Conservation (phyloP, 129 eudicot species). For the Daucus carota region DH1_v3.0 NC_030385.2:3480001-3480500, state of each 20-base stretch:
- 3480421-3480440: conserved; percentile 49
- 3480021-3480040: conserved; percentile 11
- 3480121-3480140: conserved; percentile 50
- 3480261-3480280: conserved; percentile 24
- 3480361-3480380: conserved; percentile 83
- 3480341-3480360: conserved; percentile 27
- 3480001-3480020: conserved; percentile 7
- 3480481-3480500: conserved; percentile 52
- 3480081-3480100: conserved; percentile 21
- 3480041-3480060: conserved; percentile 15
- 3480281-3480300: conserved; percentile 60
- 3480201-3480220: conserved; percentile 16
- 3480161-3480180: conserved; percentile 24
- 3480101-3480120: conserved; percentile 13
- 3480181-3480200: conserved; percentile 33
- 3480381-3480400: conserved; percentile 62
- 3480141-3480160: conserved; percentile 22
- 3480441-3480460: conserved; percentile 75
- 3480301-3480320: conserved; percentile 57
- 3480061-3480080: conserved; percentile 17
- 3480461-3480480: conserved; percentile 57
- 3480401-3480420: conserved; percentile 77
- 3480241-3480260: conserved; percentile 21
- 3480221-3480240: conserved; percentile 21
- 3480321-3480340: conserved; percentile 21